Conservation (phyloP, 352 stramenopile species). For the Globisporangium polare region DNA sequence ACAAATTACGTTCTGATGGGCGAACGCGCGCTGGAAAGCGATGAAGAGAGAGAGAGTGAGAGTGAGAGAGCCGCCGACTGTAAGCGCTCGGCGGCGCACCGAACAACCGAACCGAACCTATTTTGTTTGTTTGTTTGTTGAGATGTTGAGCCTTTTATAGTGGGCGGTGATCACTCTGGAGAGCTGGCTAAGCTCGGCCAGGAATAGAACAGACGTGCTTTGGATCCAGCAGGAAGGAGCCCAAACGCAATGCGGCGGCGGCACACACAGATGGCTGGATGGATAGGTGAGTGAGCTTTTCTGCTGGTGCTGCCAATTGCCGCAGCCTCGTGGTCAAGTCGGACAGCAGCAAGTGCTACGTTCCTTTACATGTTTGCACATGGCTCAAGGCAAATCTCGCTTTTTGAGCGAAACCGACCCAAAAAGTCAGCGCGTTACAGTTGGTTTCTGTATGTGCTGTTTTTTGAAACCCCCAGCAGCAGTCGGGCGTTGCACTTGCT, state of each 20-base stretch:
- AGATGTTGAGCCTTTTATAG: not conserved
- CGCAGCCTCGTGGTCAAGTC: too few relatives aligned
- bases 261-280: not conserved
- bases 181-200: not conserved
- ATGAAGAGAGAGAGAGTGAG: too few relatives aligned
- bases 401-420: too few relatives aligned
- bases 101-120: not conserved
- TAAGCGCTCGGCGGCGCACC: not conserved
- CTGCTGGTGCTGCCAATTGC: too few relatives aligned
- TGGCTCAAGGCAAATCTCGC: not conserved
- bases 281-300: too few relatives aligned
- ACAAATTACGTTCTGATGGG: conserved; percentile 12
- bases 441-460: not conserved
- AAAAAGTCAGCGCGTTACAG: too few relatives aligned
- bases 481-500: not conserved
- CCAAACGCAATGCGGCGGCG: not conserved
- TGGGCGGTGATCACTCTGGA: not conserved
- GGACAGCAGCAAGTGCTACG: too few relatives aligned
- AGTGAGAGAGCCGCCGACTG: not conserved
- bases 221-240: not conserved
- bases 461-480: too few relatives aligned
- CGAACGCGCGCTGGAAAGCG: not conserved
- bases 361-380: not conserved
- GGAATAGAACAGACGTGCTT: not conserved
- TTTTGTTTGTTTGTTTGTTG: too few relatives aligned